Conservation (phyloP, 257 asterid genomes). For the Plectranthus barbatus region DNA sequence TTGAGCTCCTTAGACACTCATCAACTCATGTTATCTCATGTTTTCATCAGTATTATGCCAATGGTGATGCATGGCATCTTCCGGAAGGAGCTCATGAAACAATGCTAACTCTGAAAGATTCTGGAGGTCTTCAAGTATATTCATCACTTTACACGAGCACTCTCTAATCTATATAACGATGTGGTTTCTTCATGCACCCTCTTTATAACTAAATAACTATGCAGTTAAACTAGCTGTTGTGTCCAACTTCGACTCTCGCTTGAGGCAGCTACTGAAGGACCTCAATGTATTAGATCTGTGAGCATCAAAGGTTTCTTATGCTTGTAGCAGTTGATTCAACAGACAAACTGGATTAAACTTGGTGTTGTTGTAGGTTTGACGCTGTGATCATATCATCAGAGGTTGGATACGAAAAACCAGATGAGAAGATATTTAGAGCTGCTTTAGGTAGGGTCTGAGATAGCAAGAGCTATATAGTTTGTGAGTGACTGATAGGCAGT, state of each 20-base stretch:
- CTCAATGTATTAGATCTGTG: slow-evolving; percentile 70
- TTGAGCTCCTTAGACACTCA: background rate
- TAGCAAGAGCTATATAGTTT: no score
- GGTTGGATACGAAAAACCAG: slow-evolving; percentile 88
- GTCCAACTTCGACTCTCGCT: slow-evolving; percentile 90
- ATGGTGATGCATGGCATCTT: slow-evolving; percentile 89
- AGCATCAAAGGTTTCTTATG: slow-evolving; percentile 22
- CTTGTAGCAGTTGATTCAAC: no score
- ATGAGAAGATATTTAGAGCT: slow-evolving; percentile 61
- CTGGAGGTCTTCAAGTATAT: slow-evolving; percentile 62
- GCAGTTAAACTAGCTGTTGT: slow-evolving; percentile 95
- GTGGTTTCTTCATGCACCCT: background rate
- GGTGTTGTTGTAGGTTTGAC: slow-evolving; percentile 53
- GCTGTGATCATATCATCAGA: slow-evolving; percentile 88
- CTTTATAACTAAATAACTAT: slow-evolving; percentile 13
- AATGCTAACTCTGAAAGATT: slow-evolving; percentile 45
- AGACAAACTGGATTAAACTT: no score
- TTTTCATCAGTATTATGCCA: slow-evolving; percentile 67
- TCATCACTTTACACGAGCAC: slow-evolving; percentile 11
- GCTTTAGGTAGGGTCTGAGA: slow-evolving; percentile 57
- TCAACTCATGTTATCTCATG: background rate
- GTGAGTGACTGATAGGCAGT: background rate
- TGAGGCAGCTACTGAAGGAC: slow-evolving; percentile 76
- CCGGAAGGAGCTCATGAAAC: slow-evolving; percentile 79
- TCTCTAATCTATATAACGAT: background rate